Base-by-base conservation (phyloP, 2,329 filamentous ascomycete species). In the Trichothecium roseum region DNA sequence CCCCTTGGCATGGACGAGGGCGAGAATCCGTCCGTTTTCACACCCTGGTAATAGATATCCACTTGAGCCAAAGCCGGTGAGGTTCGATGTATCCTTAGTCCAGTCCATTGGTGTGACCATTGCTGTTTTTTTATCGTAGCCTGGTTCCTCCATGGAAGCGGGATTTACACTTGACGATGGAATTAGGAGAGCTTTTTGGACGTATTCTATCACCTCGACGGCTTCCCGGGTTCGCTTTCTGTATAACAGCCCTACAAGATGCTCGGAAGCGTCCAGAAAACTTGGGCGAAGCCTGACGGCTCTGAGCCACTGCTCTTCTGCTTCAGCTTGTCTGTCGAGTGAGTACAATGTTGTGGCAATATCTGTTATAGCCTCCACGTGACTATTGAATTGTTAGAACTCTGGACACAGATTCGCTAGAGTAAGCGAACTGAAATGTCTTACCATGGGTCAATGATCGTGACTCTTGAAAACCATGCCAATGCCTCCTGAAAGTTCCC, bases 1-100 rank as follows among this genome's bases (percentile, higher is more conserved):
- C n/a, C 89, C 91, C 57, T 96, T 98, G 15, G 89, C 88, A 59
- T 98, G 91, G 28, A 96, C 78, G 13, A 98, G 69, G n/a, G 87
- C 84, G 30, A 98, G 71, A 50, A 98, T 86, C 40, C 91, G 77
- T 8, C 89, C 91, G 53, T 95, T 96, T 46, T 98, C 91, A 30
- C 73, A 77, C 2, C 81, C 87, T 5, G 87, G 74, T 30, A 98
- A 79, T 12, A 78, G 74, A 55, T 94, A 96, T 7, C 33, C 38
- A 20, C 37, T 42, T 14, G 35, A 40, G 5, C 38, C 36, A 18
- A 35, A 40, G 3, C 37, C 37, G 17, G 7, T 10, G 10, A 10
- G 20, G 10, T 6, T 10, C 20, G 10, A 10, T 6, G 6, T 10
- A 24, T 10, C 10, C 20, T 24, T 24, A 6, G 10, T 24, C 10